Evolutionary conservation across 2,329 filamentous ascomycete genomes (phyloP), one percentile per base, ranked within the genome.

Genomic region (Epichloe bromicola): DNA sequence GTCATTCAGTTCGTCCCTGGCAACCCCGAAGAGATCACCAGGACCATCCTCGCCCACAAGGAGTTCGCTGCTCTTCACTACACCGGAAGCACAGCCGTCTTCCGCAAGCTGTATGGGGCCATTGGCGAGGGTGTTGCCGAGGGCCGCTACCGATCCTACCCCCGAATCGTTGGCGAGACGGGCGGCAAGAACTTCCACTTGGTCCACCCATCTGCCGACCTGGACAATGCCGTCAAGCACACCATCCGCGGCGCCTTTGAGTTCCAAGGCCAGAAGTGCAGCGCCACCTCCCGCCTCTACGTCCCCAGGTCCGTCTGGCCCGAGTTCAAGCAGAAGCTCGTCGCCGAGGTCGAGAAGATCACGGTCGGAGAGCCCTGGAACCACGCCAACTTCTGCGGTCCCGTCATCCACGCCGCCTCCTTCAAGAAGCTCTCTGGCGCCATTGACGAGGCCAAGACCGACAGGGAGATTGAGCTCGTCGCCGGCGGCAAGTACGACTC

Each of bases 1-100:
- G 91, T 96, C 49, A 88, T 97, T 57, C 91, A 96, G 69, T 96
- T 95, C 65, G 80, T 96, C 11, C 90, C 90, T 3, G 91, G 91
- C 51, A 83, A 95, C 62, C 86, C 91, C 3, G 86, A 84, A 52
- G 81, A 88, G 67, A 80, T 96, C 53, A 96, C 90, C 52, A 81
- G 83, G 65, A 76, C 78, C 37, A 85, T 87, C 10, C 77, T 96
- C 43, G 75, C 75, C 49, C 88, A 93, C 73, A 80, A 74, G 58
- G 75, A 94, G 53, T 93, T 97, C 60, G 85, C 90, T 8, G 85
- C 87, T n/a, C 80, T 97, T 20, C 89, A 96, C 74, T 97, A 90
- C 74, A 97, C 90, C 1, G 91, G 91, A 54, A 93, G 86, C 72
- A 96, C 91, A 0, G 81, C 82, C 47, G 87, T 97, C 33, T 96